Base-by-base conservation (phyloP, 306 rosid genomes). In the Pterocarpus macrocarpus region DNA sequence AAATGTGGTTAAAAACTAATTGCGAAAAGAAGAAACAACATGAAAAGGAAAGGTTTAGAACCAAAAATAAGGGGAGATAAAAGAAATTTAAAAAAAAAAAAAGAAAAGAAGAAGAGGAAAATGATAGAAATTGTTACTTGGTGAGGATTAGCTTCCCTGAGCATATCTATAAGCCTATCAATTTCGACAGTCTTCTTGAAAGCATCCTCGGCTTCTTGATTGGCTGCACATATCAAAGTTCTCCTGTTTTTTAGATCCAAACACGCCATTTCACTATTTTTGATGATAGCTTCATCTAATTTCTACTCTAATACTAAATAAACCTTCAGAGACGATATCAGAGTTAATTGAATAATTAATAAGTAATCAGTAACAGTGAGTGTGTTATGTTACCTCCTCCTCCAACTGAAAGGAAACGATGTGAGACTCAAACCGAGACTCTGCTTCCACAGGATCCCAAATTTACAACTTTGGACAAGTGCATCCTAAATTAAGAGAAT, bases 181-280 rank as follows among this genome's bases (percentile, higher is more conserved):
- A 92, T 87, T 89, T 85, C 97, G 14, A 95, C 97, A 0, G 97
- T 92, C 88, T 90, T 90, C 82, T 89, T 95, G 83, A 95, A 92
- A 79, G 98, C 92, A 73, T 88, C 97, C 81, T 95, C 97, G 2
- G 97, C 88, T 68, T 89, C 97, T 84, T 90, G 94, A 87, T 85
- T 89, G 89, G 86, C 97, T 91, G 93, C 97, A 92, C 89, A 90
- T 82, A 92, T 90, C 86, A 95, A 95, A 95, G 84, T 92, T 92
- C 89, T 89, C 97, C 97, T 92, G 98, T 55, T 16, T 86, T 89
- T 92, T 94, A 91, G 88, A 92, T 85, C 82, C 90, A 90, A 92
- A 91, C 71, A 86, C 58, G 82, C 89, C 80, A 87, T 36, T 90
- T 91, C 83, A 92, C 89, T 71, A 79, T 83, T 72, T 28, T 56